phyloP scores from a whole-genome alignment of 805 yeast genomes.

The Candida peoriensis region DNA sequence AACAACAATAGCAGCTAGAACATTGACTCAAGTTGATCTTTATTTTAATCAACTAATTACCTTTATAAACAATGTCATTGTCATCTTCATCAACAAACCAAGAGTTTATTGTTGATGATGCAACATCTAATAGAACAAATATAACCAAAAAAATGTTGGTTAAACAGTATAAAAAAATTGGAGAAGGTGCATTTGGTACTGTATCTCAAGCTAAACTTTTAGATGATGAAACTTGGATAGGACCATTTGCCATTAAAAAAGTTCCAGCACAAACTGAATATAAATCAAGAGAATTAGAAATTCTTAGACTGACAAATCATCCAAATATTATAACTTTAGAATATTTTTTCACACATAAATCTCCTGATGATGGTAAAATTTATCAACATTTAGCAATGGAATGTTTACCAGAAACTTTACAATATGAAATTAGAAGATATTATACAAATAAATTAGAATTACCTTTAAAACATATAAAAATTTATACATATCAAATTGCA shows the following conservation, averaged over 20 bases:
- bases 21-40: too few relatives aligned
- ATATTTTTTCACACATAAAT: constrained; percentile 65
- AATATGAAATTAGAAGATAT: constrained; percentile 67
- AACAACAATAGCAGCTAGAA: too few relatives aligned
- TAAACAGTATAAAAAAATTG: constrained; percentile 67
- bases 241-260: constrained; percentile 80
- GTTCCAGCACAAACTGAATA: constrained; percentile 88
- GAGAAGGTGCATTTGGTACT: constrained; percentile 85
- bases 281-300: constrained; percentile 75
- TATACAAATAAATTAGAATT: constrained; percentile 54
- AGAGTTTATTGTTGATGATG: constrained; percentile 54
- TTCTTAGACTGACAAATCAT: constrained; percentile 67
- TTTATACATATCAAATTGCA: constrained; percentile 74
- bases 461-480: constrained; percentile 69
- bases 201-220: constrained; percentile 67
- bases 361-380: constrained; percentile 56
- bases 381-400: constrained; percentile 86
- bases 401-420: constrained; percentile 77
- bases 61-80: too few relatives aligned
- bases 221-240: constrained; percentile 49
- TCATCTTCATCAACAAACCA: too few relatives aligned
- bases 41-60: too few relatives aligned
- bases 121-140: constrained; percentile 54
- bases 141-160: constrained; percentile 57
- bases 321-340: constrained; percentile 72